These are phyloP conservation scores for Sporothrix pseudoabietina DNA, from an alignment of 2,329 filamentous ascomycete species.

Conservation along the genomic window DNA sequence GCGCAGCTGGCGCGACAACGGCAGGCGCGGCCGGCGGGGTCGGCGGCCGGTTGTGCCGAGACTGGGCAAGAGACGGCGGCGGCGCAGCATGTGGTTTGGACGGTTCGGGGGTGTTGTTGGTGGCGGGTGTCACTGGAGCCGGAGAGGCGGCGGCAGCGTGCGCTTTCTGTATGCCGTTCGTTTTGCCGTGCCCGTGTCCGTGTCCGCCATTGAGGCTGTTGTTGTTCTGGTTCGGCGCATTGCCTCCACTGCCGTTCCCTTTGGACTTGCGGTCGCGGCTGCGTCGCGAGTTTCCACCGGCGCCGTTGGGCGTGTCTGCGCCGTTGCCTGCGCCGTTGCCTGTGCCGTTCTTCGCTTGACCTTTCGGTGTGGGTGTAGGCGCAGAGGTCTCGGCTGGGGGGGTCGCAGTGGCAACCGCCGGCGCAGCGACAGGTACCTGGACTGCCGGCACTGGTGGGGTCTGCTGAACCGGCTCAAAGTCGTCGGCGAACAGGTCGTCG, in stretches of 20 bases:
- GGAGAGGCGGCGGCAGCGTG: not conserved
- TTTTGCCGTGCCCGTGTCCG: not conserved
- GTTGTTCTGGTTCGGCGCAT: not conserved
- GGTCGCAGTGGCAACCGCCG: not conserved
- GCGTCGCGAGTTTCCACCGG: constrained; percentile 17
- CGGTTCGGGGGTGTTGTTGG: not conserved
- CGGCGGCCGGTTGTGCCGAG: constrained; percentile 33
- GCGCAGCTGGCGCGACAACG: constrained; percentile 4
- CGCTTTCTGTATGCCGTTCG: not conserved
- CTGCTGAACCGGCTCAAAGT: constrained; percentile 57
- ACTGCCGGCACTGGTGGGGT: constrained; percentile 30
- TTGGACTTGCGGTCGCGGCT: constrained; percentile 13
- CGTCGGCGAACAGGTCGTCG: constrained; percentile 64
- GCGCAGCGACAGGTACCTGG: not conserved
- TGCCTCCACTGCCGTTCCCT: not conserved
- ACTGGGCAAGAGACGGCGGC: constrained; percentile 34
- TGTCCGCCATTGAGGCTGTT: not conserved
- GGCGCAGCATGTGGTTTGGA: constrained; percentile 3
- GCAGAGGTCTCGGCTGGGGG: not conserved
- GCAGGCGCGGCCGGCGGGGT: constrained; percentile 24
- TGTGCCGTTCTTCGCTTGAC: not conserved
- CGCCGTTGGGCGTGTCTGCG: not conserved
- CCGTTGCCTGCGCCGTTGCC: not conserved
- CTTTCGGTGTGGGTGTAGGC: not conserved
- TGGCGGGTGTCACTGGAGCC: not conserved